phyloP scores from a whole-genome alignment of 1,284 basidiomycete genomes.

The Cerioporus squamosus region DNA sequence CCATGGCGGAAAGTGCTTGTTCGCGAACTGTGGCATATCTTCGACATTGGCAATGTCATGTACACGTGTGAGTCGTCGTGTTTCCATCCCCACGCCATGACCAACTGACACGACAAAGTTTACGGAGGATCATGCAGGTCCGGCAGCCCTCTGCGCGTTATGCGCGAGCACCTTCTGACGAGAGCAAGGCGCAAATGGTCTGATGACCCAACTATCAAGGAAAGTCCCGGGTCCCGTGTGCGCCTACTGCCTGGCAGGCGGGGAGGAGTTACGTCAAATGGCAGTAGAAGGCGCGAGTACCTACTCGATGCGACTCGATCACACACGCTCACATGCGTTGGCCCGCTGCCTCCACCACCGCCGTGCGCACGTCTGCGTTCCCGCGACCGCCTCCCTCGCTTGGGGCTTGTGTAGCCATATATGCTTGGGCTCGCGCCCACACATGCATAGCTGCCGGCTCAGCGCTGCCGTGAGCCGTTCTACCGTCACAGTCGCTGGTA shows the following conservation, averaged over 20 bases:
- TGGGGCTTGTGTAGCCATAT: slow-evolving; percentile 10
- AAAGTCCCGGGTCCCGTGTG: slow-evolving; percentile 14
- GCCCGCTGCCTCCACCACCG: background rate
- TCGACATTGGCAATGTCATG: background rate
- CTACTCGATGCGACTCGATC: slow-evolving; percentile 10
- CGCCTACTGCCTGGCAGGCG: slow-evolving; percentile 12
- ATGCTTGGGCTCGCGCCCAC: background rate
- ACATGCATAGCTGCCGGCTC: slow-evolving; percentile 4
- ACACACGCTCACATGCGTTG: slow-evolving; percentile 10
- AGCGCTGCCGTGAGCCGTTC: slow-evolving; percentile 18
- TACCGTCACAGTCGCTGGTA: slow-evolving; percentile 3
- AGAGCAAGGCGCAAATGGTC: slow-evolving; percentile 3
- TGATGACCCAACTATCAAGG: slow-evolving; percentile 7
- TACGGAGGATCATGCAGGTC: slow-evolving; percentile 1
- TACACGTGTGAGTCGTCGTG: background rate
- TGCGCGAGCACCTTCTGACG: background rate
- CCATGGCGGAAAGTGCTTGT: slow-evolving; percentile 1
- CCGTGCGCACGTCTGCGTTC: slow-evolving; percentile 8
- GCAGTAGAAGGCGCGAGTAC: slow-evolving; percentile 8
- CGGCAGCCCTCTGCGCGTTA: background rate
- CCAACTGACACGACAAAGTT: no score
- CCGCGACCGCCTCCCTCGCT: slow-evolving; percentile 9
- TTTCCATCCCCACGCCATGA: background rate
- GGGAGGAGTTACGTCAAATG: slow-evolving; percentile 20
- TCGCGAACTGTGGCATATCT: background rate